phyloP scores from a whole-genome alignment of 176 grass and related monocot species.

The Phyllostachys edulis region DNA sequence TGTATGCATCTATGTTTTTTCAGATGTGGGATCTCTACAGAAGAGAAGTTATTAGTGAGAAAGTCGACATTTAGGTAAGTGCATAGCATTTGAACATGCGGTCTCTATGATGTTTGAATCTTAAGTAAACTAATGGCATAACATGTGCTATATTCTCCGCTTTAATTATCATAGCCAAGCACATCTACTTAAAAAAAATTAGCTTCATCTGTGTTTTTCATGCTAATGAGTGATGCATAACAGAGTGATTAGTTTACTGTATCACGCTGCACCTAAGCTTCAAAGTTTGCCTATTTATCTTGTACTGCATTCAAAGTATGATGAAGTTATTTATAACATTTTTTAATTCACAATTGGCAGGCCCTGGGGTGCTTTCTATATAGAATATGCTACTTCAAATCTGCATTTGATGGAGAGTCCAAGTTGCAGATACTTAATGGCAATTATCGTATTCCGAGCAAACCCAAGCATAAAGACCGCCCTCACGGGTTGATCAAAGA shows the following conservation, averaged over 20 bases:
- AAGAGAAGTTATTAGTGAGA: conserved; percentile 85
- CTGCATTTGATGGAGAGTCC: conserved; percentile 87
- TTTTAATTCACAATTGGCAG: conserved; percentile 39
- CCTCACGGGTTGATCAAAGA: conserved; percentile 65
- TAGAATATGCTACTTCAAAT: conserved; percentile 87
- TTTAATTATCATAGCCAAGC: too few relatives aligned
- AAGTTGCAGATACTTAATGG: conserved; percentile 89
- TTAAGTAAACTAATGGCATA: too few relatives aligned
- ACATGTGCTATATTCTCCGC: too few relatives aligned
- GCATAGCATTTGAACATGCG: conserved; percentile 10
- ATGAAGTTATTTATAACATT: conserved; percentile 12
- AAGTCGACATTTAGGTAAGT: conserved; percentile 84
- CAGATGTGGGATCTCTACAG: conserved; percentile 98
- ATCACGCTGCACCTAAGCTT: too few relatives aligned
- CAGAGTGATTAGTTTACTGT: too few relatives aligned
- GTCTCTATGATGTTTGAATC: too few relatives aligned
- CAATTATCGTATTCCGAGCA: conserved; percentile 80
- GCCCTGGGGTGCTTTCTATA: conserved; percentile 84
- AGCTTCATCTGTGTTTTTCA: too few relatives aligned
- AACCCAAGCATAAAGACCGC: conserved; percentile 59
- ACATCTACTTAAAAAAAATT: too few relatives aligned
- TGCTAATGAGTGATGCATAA: too few relatives aligned
- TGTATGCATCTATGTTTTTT: conserved; percentile 32
- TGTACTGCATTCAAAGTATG: not conserved
- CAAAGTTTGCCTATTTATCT: too few relatives aligned